Evolutionary conservation across 2,329 filamentous ascomycete species (phyloP).

Genomic region (Dothideomycetidae sp.): DNA sequence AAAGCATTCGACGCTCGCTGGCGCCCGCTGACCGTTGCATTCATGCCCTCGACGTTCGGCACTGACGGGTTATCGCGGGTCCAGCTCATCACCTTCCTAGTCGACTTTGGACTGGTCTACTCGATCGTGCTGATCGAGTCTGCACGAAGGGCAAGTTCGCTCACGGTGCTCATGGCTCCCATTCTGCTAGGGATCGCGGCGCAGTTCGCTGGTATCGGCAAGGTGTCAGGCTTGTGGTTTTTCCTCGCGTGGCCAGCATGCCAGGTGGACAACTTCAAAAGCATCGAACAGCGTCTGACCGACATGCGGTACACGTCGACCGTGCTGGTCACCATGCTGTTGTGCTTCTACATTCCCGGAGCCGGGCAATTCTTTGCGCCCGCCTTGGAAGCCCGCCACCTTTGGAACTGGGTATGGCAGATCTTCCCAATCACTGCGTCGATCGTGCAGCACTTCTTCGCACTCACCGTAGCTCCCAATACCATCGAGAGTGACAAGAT

Average conservation of each 20-base stretch:
- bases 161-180: slow-evolving; percentile 15
- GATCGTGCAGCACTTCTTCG: slow-evolving; percentile 13
- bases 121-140: slow-evolving; percentile 21
- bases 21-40: slow-evolving; percentile 5
- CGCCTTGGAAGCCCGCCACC: slow-evolving; percentile 8
- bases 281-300: slow-evolving; percentile 22
- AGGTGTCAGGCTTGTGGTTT: slow-evolving; percentile 24
- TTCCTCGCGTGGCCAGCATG: slow-evolving; percentile 25
- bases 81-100: slow-evolving; percentile 17
- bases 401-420: slow-evolving; percentile 10
- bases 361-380: slow-evolving; percentile 11
- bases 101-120: slow-evolving; percentile 18
- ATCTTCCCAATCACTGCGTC: slow-evolving; percentile 12
- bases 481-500: slow-evolving; percentile 14
- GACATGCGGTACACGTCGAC: slow-evolving; percentile 18
- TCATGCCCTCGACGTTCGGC: slow-evolving; percentile 4
- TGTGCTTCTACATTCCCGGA: slow-evolving; percentile 18
- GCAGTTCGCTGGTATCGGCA: slow-evolving; percentile 21
- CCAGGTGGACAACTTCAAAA: slow-evolving; percentile 22
- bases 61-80: slow-evolving; percentile 6
- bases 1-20: slow-evolving; percentile 1
- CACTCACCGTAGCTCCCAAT: slow-evolving; percentile 13
- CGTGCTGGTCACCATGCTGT: slow-evolving; percentile 19
- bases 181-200: slow-evolving; percentile 16
- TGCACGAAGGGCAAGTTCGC: slow-evolving; percentile 17